Evolutionary conservation across 2,329 filamentous ascomycete genomes (phyloP).

Genomic region (Septoria petroselini): DNA sequence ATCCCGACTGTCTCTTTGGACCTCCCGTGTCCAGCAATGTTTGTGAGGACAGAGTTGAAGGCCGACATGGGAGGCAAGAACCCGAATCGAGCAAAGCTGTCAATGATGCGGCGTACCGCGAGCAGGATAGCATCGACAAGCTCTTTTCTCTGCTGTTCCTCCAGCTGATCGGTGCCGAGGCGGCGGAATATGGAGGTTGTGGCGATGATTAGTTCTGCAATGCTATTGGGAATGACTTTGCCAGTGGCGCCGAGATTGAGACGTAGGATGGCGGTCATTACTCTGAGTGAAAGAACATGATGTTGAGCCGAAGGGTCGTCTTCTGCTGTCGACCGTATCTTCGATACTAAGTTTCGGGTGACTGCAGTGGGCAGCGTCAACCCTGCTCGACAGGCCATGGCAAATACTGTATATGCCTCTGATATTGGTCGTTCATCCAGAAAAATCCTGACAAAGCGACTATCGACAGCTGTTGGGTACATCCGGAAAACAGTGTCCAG

Average conservation of each 20-base stretch:
- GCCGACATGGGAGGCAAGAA: conserved; percentile 32
- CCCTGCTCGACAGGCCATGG: conserved; percentile 50
- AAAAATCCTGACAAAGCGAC: conserved; percentile 47
- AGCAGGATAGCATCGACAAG: conserved; percentile 29
- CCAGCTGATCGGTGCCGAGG: conserved; percentile 20
- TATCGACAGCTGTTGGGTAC: conserved; percentile 43
- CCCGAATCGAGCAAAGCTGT: conserved; percentile 32
- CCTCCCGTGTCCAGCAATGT: conserved; percentile 35
- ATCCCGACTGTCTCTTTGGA: conserved; percentile 32
- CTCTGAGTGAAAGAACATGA: conserved; percentile 31
- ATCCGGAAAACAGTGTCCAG: conserved; percentile 51
- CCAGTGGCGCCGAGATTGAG: conserved; percentile 44
- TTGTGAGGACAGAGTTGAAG: conserved; percentile 42
- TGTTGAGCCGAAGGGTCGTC: conserved; percentile 16
- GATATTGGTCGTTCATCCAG: conserved; percentile 45
- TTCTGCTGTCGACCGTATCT: conserved; percentile 31
- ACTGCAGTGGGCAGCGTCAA: conserved; percentile 35
- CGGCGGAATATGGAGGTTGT: conserved; percentile 34
- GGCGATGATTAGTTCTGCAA: conserved; percentile 41
- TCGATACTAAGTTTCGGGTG: conserved; percentile 38
- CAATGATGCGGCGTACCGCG: conserved; percentile 32
- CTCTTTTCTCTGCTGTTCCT: conserved; percentile 22
- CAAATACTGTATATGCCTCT: conserved; percentile 49
- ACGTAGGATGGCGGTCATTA: conserved; percentile 44
- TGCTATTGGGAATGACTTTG: conserved; percentile 36